Base-by-base conservation (phyloP, 2,329 filamentous ascomycete species). In the Coniochaeta sp. region DNA sequence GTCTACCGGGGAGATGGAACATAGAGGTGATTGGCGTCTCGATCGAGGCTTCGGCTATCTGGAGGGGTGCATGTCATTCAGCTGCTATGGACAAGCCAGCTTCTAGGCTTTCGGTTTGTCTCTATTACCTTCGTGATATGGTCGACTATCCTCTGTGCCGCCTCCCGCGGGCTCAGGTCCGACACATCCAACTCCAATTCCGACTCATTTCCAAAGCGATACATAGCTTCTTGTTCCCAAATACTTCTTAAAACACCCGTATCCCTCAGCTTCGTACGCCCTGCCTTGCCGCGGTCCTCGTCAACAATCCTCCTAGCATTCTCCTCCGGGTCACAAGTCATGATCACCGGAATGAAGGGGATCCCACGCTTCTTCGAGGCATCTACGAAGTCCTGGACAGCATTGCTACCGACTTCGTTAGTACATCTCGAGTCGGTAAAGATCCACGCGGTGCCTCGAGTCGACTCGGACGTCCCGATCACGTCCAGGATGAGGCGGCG, bases 71-170 rank as follows among this genome's bases (percentile, higher is more conserved):
- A n/a, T n/a, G n/a, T n/a, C n/a, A n/a, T n/a, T n/a, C n/a, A n/a
- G n/a, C n/a, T n/a, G n/a, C n/a, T n/a, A n/a, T n/a, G n/a, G n/a
- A 32, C 30, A 32, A 32, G 30, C 34, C 34, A 38, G 16, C 10
- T 7, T 12, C 14, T 38, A 38, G n/a, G n/a, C n/a, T n/a, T n/a
- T n/a, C n/a, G n/a, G n/a, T n/a, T n/a, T 38, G 16, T 38, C 14
- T 38, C 34, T 12, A 38, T 38, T 9, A 42, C 40, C n/a, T 42
- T 42, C n/a, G n/a, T 19, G n/a, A 42, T 10, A 19, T 42, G 40
- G 19, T 65, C 55, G 0, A 77, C 74, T 0, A 69, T 77, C 70
- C 84, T 88, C 67, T 88, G 85, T 44, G 68, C 70, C 0, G 88
- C 84, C 65, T 89, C 81, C 10, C 57, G 77, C 57, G 28, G 64